Evolutionary conservation across 176 grass and related monocot genomes (phyloP).

Genomic region (Calamus simplicifolius): DNA sequence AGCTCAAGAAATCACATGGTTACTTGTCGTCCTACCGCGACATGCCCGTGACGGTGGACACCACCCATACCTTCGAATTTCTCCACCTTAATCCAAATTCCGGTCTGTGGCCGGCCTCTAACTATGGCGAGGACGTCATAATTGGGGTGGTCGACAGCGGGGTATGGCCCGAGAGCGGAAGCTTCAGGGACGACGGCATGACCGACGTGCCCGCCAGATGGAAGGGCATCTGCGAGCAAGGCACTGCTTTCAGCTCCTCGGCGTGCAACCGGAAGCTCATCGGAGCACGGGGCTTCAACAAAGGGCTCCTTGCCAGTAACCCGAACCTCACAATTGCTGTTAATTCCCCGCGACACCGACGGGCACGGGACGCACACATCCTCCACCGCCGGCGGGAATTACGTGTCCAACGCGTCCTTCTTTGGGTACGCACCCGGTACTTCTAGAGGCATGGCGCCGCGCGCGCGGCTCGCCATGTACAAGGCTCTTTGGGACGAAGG

Average conservation of each 20-base stretch:
- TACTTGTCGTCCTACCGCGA: constrained; percentile 33
- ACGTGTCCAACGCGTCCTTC: constrained; percentile 34
- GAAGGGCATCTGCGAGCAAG: constrained; percentile 35
- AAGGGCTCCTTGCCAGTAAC: constrained; percentile 33
- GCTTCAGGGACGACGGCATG: constrained; percentile 30
- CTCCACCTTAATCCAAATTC: background rate
- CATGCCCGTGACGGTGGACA: constrained; percentile 15
- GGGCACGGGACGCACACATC: constrained; percentile 80
- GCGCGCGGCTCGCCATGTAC: constrained; percentile 58
- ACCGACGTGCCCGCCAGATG: constrained; percentile 29
- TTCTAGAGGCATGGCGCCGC: constrained; percentile 37
- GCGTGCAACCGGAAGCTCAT: constrained; percentile 75
- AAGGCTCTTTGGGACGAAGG: constrained; percentile 41
- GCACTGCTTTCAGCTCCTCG: constrained; percentile 26
- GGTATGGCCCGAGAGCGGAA: constrained; percentile 42
- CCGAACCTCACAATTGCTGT: constrained; percentile 30
- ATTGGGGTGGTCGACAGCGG: constrained; percentile 48
- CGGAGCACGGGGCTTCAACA: constrained; percentile 58
- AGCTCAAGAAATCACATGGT: constrained; percentile 11
- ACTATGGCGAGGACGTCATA: constrained; percentile 36
- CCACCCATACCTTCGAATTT: constrained; percentile 45
- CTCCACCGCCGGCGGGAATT: constrained; percentile 46
- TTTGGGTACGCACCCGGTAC: constrained; percentile 50
- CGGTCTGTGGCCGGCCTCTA: constrained; percentile 30
- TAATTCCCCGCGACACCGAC: constrained; percentile 42